A percentile compares a stretch with the other conserved stretches of the same genome.
Conservation (phyloP, 2,329 filamentous ascomycete genomes). For the Sarocladium brachiariae region DNA sequence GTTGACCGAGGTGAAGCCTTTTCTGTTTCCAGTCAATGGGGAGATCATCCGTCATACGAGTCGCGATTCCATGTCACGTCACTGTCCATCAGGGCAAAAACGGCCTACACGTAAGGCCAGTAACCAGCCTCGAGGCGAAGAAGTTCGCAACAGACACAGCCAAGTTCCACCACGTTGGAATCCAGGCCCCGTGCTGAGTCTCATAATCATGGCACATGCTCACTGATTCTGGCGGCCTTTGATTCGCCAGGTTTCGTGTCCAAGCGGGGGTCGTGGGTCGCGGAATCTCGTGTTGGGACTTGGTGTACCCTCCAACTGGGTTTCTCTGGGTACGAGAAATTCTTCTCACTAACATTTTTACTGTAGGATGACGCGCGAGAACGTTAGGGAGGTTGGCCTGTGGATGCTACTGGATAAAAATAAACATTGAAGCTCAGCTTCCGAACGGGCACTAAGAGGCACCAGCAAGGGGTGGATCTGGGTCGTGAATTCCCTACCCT, state of each 20-base stretch:
- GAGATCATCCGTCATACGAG: no score
- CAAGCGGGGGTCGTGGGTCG: background rate
- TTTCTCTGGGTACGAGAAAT: constrained; percentile 1
- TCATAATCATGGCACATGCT: background rate
- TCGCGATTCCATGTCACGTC: no score
- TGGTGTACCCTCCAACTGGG: background rate
- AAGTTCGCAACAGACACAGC: background rate
- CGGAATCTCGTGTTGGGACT: constrained; percentile 8
- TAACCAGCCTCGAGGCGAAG: no score
- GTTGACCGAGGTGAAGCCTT: no score
- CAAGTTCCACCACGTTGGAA: background rate
- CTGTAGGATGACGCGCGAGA: background rate
- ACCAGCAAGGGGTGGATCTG: background rate
- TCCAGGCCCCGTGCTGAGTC: constrained; percentile 1
- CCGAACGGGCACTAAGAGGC: background rate
- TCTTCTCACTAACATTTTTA: background rate
- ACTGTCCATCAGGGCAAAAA: no score
- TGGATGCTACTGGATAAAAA: background rate
- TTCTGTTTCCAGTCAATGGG: no score
- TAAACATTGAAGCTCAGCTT: constrained; percentile 3
- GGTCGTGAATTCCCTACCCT: background rate
- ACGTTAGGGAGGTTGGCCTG: background rate
- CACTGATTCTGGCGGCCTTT: background rate
- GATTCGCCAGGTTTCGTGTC: constrained; percentile 3
- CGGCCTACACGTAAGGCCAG: no score